Conservation (phyloP, 2,329 filamentous ascomycete species). For the Rutstroemia sp. region DNA sequence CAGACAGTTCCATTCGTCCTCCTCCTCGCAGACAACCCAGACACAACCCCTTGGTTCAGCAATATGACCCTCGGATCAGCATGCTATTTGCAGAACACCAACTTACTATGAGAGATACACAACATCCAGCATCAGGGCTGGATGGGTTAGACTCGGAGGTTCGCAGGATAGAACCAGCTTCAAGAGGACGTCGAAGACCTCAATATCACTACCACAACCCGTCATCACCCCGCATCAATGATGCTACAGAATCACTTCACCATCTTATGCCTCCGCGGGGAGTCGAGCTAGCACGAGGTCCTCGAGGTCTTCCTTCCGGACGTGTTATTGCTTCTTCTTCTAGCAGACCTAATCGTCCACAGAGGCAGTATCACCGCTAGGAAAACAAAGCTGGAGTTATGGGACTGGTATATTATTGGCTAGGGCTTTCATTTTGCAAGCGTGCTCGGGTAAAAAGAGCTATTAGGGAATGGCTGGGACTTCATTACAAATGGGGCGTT, state of each 20-base stretch:
- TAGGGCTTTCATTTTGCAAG: constrained; percentile 1
- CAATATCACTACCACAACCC: neutral
- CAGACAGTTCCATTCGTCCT: constrained; percentile 22
- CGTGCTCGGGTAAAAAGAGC: neutral
- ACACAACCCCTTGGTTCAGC: constrained; percentile 14
- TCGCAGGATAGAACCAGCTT: constrained; percentile 9
- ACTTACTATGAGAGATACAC: constrained; percentile 8
- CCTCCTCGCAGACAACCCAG: constrained; percentile 16
- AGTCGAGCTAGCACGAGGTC: constrained; percentile 19
- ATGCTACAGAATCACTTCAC: constrained; percentile 5
- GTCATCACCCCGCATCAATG: neutral
- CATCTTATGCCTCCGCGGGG: constrained; percentile 13
- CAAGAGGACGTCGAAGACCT: constrained; percentile 2
- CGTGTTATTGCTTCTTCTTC: constrained; percentile 18
- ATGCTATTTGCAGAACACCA: constrained; percentile 28
- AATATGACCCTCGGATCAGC: constrained; percentile 27
- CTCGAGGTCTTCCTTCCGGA: constrained; percentile 22
- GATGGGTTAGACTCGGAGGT: constrained; percentile 3
- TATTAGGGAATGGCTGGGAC: neutral
- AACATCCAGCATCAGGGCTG: neutral
- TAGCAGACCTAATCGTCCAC: constrained; percentile 15
- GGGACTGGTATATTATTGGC: neutral
- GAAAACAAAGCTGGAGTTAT: neutral
- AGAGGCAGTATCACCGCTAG: constrained; percentile 17
- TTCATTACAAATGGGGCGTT: neutral